Evolutionary conservation across 2,329 filamentous ascomycete species (phyloP), one percentile per base, ranked within the genome.

Genomic region (Aspergillus tubingensis): DNA sequence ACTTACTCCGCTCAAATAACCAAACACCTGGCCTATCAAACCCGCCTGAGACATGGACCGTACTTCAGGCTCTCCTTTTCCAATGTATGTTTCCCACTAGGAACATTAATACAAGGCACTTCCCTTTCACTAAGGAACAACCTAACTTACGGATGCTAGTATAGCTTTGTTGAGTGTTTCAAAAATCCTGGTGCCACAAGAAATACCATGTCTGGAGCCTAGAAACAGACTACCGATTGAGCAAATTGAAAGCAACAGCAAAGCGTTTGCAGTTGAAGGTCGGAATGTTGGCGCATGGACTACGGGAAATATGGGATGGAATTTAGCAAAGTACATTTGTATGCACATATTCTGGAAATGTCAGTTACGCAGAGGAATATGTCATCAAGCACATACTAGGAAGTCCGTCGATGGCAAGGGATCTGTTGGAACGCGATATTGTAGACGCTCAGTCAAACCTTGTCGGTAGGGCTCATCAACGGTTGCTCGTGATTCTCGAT

Each of bases 171-270:
- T 69, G 8, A 74, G 57, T 11, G 65, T 56, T 53, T 73, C 70
- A 47, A 74, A 74, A 8, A 74, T 65, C 17, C 65, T 61, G 3
- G 65, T 55, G 0, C 71, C 70, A 49, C 72, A 69, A 1, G 64
- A 54, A 5, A 65, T 44, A 5, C 72, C 74, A 52, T 65, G 58
- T 0, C 67, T 59, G 2, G 71, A 73, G n/a, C 74, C 75, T 1
- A 74, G 63, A 30, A 76, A 74, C 1, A 76, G 65, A 39, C 71
- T 72, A 1, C 75, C 75, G 1, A 76, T 62, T 1, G 75, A 76
- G 58, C 74, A 76, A 10, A 77, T 72, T 0, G 74, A 76, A 27
- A 77, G 51, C 1, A 76, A 62, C 1, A 77, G 62, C 27, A 75
- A 64, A 5, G 73, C 71, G 10, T 67, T 70, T 48, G 70, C 60